These are phyloP conservation scores for Starmerella stellata DNA, from an alignment of 805 yeast species.

Conservation along the genomic window DNA sequence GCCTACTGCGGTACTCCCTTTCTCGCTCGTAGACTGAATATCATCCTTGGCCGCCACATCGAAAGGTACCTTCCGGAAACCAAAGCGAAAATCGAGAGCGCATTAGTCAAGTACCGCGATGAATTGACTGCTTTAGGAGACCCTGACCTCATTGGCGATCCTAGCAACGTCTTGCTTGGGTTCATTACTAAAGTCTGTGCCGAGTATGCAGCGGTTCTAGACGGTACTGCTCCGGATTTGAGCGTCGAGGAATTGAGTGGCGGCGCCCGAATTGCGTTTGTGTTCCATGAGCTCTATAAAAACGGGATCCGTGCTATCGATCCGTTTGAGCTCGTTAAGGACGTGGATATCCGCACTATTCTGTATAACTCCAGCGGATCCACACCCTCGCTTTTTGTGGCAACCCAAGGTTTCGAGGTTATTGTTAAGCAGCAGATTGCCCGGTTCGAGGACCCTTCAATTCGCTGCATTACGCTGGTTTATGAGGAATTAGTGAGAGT, in stretches of 20 bases:
- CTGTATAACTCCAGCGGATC: conserved; percentile 95
- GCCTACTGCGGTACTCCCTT: conserved; percentile 98
- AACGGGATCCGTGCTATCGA: conserved; percentile 83
- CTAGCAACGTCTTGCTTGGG: conserved; percentile 72
- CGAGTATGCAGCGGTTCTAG: conserved; percentile 77
- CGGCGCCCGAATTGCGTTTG: conserved; percentile 94
- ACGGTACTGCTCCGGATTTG: conserved; percentile 82
- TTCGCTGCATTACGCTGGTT: conserved; percentile 73
- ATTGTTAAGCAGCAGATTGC: conserved; percentile 83
- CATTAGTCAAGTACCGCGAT: conserved; percentile 63
- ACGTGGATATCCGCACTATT: conserved; percentile 87
- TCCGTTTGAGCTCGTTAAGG: conserved; percentile 92
- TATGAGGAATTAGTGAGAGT: conserved; percentile 91
- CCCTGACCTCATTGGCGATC: conserved; percentile 47
- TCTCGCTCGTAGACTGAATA: conserved; percentile 77
- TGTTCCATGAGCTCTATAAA: conserved; percentile 87
- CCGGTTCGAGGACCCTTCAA: conserved; percentile 84
- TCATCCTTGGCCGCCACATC: conserved; percentile 76
- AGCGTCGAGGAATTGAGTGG: conserved; percentile 84
- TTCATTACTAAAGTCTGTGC: conserved; percentile 84
- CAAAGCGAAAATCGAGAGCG: conserved; percentile 70
- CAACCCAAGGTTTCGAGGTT: conserved; percentile 93
- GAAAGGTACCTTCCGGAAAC: conserved; percentile 80
- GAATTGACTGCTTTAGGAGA: conserved; percentile 73
- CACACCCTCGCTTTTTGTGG: conserved; percentile 88